Conservation (phyloP, 495 filamentous ascomycete genomes). For the Neurospora africana region DNA sequence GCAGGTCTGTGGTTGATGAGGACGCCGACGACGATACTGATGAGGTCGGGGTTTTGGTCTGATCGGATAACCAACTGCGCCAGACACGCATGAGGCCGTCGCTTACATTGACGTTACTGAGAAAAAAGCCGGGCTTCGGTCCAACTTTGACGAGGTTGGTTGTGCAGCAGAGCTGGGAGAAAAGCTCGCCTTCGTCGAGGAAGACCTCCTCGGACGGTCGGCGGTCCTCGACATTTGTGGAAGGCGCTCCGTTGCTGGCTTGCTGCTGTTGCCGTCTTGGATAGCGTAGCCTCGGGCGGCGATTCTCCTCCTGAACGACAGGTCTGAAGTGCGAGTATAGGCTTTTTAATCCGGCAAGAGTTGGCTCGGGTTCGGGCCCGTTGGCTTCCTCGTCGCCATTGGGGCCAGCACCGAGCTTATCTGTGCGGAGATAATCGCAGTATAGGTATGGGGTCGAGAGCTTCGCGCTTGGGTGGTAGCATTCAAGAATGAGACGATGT, state of each 20-base stretch:
- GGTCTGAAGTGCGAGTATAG: constrained; percentile 51
- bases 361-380: constrained; percentile 2
- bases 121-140: constrained; percentile 46
- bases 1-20: not conserved
- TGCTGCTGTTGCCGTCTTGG: constrained; percentile 11
- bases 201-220: constrained; percentile 46
- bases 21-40: not conserved
- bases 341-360: constrained; percentile 22
- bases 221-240: constrained; percentile 1
- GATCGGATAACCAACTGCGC: constrained; percentile 55
- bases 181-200: constrained; percentile 57
- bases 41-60: constrained; percentile 1
- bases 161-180: constrained; percentile 59
- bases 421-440: constrained; percentile 56
- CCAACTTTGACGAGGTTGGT: constrained; percentile 58
- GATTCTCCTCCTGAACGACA: constrained; percentile 36
- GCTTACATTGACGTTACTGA: constrained; percentile 49
- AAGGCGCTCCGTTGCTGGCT: constrained; percentile 5
- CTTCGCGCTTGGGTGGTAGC: constrained; percentile 63
- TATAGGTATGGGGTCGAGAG: constrained; percentile 56
- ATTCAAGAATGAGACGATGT: constrained; percentile 62
- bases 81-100: constrained; percentile 58
- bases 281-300: constrained; percentile 21
- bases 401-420: constrained; percentile 34
- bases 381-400: constrained; percentile 23